Evolutionary conservation across 805 yeast genomes (phyloP), one percentile per base, ranked within the genome.

Genomic region (Candida sanyiensis): DNA sequence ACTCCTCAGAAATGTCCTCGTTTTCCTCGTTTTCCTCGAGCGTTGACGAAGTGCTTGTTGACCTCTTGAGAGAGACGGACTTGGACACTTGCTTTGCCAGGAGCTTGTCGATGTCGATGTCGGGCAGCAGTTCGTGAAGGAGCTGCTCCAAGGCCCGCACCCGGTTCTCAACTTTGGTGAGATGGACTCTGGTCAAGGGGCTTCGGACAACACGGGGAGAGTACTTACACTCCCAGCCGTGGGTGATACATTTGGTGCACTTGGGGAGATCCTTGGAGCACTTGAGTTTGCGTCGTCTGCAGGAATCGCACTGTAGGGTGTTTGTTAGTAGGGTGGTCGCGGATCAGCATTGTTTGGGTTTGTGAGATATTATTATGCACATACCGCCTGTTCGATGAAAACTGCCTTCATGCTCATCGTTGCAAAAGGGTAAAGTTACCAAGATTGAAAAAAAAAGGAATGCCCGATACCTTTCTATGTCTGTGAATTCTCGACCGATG

Each of bases 251-350:
- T 52, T 84, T 84, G 32, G 79, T 64, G 54, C 95, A 86, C 46
- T 72, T 73, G 3, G 95, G 96, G 20, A 62, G 68, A 43, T 80
- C 85, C 52, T 84, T 86, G 22, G 94, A 77, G 56, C 96, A 86
- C 54, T 79, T 80, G 43, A 85, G 68, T 60, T 86, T 86, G 39
- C 93, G 69, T 48, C 77, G 74, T 26, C 95, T 73, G 56, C 96
- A 86, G 3, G 89, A 78, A 58, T 86, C 95, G 59, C 96, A 86
- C 70, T 42, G 20, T 15, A 30, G 4, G 49, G 42, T 15, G 7
- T n/a, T n/a, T n/a, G n/a, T 43, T 41, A 37, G 46, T 39, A 24
- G 16, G 22, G n/a, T n/a, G n/a, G n/a, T n/a, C n/a, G n/a, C n/a
- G n/a, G n/a, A n/a, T n/a, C n/a, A n/a, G n/a, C n/a, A n/a, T n/a